Evolutionary conservation across 116 monocot species (phyloP).

Genomic region (Phalaenopsis hybrid): DNA sequence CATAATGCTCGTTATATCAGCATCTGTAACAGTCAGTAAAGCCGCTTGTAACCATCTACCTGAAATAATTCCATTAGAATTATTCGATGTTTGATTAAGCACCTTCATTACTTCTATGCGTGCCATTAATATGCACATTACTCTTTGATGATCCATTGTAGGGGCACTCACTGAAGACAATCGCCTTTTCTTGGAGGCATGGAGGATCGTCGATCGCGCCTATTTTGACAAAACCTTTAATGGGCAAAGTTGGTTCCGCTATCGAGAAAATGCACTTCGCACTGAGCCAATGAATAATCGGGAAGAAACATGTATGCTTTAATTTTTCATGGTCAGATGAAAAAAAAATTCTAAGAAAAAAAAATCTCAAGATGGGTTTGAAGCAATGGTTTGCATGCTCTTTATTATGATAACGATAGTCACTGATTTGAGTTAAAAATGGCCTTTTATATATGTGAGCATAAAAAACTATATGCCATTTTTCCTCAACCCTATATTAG

Average conservation of each 20-base stretch:
- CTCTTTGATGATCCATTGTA: slow-evolving; percentile 17
- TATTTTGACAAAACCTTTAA: slow-evolving; percentile 95
- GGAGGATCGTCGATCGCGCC: slow-evolving; percentile 94
- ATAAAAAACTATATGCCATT: background rate
- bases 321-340: background rate
- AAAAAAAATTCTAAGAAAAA: background rate
- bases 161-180: slow-evolving; percentile 94
- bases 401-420: background rate
- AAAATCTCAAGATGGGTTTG: background rate
- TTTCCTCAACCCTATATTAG: background rate
- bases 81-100: background rate
- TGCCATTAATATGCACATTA: background rate
- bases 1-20: slow-evolving; percentile 55
- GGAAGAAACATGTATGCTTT: slow-evolving; percentile 86
- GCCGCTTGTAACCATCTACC: slow-evolving; percentile 53
- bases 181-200: slow-evolving; percentile 94
- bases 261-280: slow-evolving; percentile 81
- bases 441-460: background rate
- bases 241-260: slow-evolving; percentile 95
- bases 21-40: slow-evolving; percentile 35
- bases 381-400: background rate
- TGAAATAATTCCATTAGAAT: slow-evolving; percentile 2
- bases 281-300: slow-evolving; percentile 95
- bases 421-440: background rate
- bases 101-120: background rate